Base-by-base conservation (phyloP, 257 asterid genomes). In the Petrea volubilis region DNA sequence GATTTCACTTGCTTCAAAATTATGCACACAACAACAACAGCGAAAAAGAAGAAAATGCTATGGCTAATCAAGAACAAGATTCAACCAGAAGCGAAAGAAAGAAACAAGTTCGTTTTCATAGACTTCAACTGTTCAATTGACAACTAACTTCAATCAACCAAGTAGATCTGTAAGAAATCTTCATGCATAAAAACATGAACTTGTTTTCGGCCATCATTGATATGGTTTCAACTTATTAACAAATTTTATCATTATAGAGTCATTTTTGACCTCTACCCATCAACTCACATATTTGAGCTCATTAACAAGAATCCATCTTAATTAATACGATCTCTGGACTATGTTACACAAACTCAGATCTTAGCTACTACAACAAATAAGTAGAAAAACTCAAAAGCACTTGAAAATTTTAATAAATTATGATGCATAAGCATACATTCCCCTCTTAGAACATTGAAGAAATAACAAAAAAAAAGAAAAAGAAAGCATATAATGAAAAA, bases 301-400 rank as follows among this genome's bases (percentile, higher is more conserved):
- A 47, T 14, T 2, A 60, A 21, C n/a, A 24, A 29, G 1, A 43
- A 29, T 20, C n/a, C 61, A 49, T 71, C 23, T 33, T 14, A 60
- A 7, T 33, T 3, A 3, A 21, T 31, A 21, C 9, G 33, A 56
- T 20, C 25, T 70, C 31, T 7, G 20, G 25, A 68, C 9, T 41
- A 40, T 23, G 17, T 40, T 36, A 44, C 8, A 43, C 29, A 36
- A 60, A 27, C 57, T 9, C 53, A 27, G 71, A 59, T 60, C 71
- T 40, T 43, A 51, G 60, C 18, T 25, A 40, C 31, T 18, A 7
- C 70, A 55, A 64, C 40, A 40, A 44, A 49, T 13, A 25, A 36
- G 64, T 9, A 74, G 58, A 55, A 25, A 55, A 65, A 74, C 34
- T 33, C 41, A 3, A 56, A 43, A 40, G 24, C 41, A 23, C 65